These are phyloP conservation scores for Malus hybrid DNA, from an alignment of 331 rosid genomes.

Conservation along the genomic window DNA sequence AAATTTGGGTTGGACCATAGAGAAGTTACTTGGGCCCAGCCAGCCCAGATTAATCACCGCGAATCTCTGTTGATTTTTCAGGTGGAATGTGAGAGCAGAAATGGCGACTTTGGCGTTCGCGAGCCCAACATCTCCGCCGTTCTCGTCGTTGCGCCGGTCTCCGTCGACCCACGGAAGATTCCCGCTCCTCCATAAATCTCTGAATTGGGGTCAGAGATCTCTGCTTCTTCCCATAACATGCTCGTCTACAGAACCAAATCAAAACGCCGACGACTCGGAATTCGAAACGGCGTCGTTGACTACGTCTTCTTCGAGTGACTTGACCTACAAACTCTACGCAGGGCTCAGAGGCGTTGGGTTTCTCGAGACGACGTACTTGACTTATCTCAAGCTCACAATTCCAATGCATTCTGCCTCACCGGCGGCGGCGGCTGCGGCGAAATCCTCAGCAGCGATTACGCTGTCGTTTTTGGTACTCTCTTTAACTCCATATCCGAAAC, in stretches of 20 bases:
- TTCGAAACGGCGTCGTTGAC: conserved; percentile 13
- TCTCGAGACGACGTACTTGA: conserved; percentile 71
- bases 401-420: conserved; percentile 65
- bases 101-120: conserved; percentile 50
- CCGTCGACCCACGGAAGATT: conserved; percentile 15
- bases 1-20: background rate
- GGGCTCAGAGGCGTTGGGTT: conserved; percentile 66
- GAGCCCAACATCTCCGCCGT: conserved; percentile 36
- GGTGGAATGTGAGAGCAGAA: conserved; percentile 3
- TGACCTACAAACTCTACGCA: conserved; percentile 34
- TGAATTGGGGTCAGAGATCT: conserved; percentile 6
- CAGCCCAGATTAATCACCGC: background rate
- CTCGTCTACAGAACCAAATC: conserved; percentile 32
- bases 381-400: conserved; percentile 64
- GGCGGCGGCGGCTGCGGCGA: conserved; percentile 58
- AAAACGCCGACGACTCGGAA: conserved; percentile 28
- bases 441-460: conserved; percentile 76
- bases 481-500: background rate
- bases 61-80: conserved; percentile 4
- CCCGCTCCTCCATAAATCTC: background rate
- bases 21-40: background rate
- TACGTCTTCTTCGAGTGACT: conserved; percentile 20
- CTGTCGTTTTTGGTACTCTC: conserved; percentile 60
- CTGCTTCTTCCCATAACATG: conserved; percentile 28
- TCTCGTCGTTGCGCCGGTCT: conserved; percentile 13